Evolutionary conservation across 129 eudicot genomes (phyloP).

Genomic region (Deinandra increscens): DNA sequence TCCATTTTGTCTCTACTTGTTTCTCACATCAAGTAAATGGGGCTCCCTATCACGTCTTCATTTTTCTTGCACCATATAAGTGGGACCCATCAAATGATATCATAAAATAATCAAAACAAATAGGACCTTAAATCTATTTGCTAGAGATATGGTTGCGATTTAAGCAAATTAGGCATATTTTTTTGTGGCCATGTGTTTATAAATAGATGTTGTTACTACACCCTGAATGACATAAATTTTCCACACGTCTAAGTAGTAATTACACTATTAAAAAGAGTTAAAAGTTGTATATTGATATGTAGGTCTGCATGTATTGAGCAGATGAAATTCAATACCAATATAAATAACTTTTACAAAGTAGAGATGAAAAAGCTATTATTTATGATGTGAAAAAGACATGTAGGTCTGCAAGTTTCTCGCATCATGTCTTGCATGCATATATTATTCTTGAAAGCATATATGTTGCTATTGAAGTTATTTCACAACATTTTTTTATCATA

Average conservation of each 20-base stretch:
- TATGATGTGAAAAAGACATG: too few species aligned
- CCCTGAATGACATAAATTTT: background rate
- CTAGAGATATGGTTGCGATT: background rate
- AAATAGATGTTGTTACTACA: background rate
- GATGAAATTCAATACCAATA: background rate
- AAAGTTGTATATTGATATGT: background rate
- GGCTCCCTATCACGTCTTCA: background rate
- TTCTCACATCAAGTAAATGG: background rate
- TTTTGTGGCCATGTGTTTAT: background rate
- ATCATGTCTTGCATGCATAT: too few species aligned
- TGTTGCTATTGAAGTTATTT: background rate
- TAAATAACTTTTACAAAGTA: background rate
- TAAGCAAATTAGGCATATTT: background rate
- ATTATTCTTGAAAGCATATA: constrained; percentile 1
- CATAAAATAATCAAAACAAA: background rate
- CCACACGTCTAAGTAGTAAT: background rate
- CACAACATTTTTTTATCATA: background rate
- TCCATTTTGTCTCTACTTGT: background rate
- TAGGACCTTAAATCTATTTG: background rate
- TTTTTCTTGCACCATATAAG: background rate
- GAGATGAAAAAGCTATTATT: too few species aligned
- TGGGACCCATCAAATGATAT: background rate
- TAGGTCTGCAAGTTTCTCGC: too few species aligned
- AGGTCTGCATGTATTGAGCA: background rate
- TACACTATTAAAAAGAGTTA: background rate